Conservation (phyloP, 2,329 filamentous ascomycete genomes). For the Annulohypoxylon truncatum region DNA sequence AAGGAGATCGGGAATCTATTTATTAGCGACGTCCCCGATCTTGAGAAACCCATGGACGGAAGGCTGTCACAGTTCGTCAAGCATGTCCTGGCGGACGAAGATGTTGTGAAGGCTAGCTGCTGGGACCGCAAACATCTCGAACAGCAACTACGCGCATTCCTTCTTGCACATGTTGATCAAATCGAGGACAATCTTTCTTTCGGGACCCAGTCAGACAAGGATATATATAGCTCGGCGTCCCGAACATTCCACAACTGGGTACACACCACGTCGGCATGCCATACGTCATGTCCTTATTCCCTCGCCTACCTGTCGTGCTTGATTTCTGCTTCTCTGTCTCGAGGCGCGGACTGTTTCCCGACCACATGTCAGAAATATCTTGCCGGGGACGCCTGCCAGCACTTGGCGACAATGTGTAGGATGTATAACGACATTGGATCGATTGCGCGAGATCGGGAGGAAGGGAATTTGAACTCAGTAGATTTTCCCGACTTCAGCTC, state of each 20-base stretch:
- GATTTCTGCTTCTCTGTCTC: no score
- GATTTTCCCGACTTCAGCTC: slow-evolving; percentile 51
- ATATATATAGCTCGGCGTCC: background rate
- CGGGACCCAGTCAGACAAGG: no score
- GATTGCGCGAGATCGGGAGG: slow-evolving; percentile 45
- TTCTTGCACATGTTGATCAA: slow-evolving; percentile 4
- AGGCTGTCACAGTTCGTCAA: no score
- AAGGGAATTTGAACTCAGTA: slow-evolving; percentile 51
- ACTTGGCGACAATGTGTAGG: slow-evolving; percentile 22
- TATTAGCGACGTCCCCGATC: no score
- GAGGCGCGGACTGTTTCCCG: slow-evolving; percentile 12
- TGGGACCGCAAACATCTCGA: background rate
- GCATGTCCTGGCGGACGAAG: background rate
- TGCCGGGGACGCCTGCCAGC: slow-evolving; percentile 2
- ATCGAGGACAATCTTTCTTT: slow-evolving; percentile 12
- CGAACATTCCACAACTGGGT: slow-evolving; percentile 33
- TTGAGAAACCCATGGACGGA: no score
- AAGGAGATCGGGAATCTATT: background rate
- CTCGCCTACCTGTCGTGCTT: slow-evolving; percentile 25
- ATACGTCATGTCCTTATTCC: slow-evolving; percentile 32
- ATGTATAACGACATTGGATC: slow-evolving; percentile 53
- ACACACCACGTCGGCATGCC: slow-evolving; percentile 28
- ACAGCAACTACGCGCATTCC: slow-evolving; percentile 1
- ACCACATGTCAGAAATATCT: slow-evolving; percentile 1
- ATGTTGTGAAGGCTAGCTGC: background rate